Base-by-base conservation (phyloP, 2,329 filamentous ascomycete genomes). In the Arthroderma sp. region DNA sequence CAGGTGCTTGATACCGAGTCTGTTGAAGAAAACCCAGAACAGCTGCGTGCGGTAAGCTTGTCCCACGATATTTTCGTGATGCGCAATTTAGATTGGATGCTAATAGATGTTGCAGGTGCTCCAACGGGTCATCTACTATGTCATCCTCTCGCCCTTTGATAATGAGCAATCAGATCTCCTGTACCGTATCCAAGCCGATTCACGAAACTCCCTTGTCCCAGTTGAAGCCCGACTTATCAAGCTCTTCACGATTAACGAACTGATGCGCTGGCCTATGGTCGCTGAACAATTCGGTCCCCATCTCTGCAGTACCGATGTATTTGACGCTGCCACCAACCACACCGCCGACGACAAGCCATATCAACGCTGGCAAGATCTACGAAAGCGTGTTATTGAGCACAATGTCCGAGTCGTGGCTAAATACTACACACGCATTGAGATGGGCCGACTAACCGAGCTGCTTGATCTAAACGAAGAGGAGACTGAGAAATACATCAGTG, bases 381-480 rank as follows among this genome's bases (percentile, higher is more conserved):
- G 93, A 67, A 97, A 97, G 81, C 90, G 93, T 56, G 93, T 98
- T 61, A 98, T 98, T 66, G 93, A 98, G 77, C 93, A 98, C 77
- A 98, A 98, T 64, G 91, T 98, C 56, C 88, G 93, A 55, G 93
- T 98, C 1, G 83, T 98, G 38, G 93, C 93, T 66, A 95, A 95
- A 75, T 98, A 98, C 79, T 98, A 98, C 77, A 98, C 93, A 21
- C 88, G 93, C 65, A 95, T 98, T 69, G 86, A 89, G 71, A 93
- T 96, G 81, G 83, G 85, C 63, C 88, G 93, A 35, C 79, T 98
- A 61, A 95, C 90, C 6, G 81, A 93, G 72, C 82, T 98, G 31
- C 83, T 98, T 58, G 93, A 98, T 70, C 79, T 98, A 63, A 86
- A 86, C 0, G 90, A 95, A 71, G 89, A 95, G 60, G 93, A 98